Conservation (phyloP, 2,329 filamentous ascomycete species). For the Pseudomassariella vexata region DNA sequence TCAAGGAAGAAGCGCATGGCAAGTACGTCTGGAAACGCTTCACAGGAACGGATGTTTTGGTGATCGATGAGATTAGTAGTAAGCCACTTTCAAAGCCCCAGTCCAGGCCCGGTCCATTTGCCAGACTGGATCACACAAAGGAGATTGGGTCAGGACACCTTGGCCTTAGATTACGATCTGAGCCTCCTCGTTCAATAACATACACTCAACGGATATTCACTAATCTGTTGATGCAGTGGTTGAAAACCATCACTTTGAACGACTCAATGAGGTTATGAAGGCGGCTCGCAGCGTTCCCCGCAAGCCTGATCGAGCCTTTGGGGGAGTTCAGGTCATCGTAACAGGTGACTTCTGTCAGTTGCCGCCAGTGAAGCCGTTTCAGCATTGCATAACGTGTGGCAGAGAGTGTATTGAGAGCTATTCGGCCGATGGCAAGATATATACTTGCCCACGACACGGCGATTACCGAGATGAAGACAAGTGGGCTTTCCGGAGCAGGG, state of each 20-base stretch:
- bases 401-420: conserved; percentile 18
- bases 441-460: conserved; percentile 28
- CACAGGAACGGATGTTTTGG: conserved; percentile 42
- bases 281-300: conserved; percentile 14
- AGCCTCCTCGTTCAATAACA: too few species aligned
- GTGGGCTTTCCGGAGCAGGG: conserved; percentile 53
- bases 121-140: too few species aligned
- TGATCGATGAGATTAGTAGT: conserved; percentile 64
- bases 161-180: too few species aligned
- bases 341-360: conserved; percentile 58
- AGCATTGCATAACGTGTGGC: conserved; percentile 44
- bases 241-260: conserved; percentile 46
- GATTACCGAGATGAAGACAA: conserved; percentile 42
- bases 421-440: conserved; percentile 12
- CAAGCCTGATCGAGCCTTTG: conserved; percentile 19
- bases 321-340: conserved; percentile 48
- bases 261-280: conserved; percentile 43
- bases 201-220: too few species aligned
- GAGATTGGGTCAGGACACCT: too few species aligned
- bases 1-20: conserved; percentile 24
- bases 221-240: too few species aligned
- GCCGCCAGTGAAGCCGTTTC: conserved; percentile 52
- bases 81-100: too few species aligned
- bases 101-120: too few species aligned
- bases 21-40: conserved; percentile 31